Evolutionary conservation across 345 rosid species (phyloP), one percentile per base, ranked within the genome.

Genomic region (Barbarea vulgaris): DNA sequence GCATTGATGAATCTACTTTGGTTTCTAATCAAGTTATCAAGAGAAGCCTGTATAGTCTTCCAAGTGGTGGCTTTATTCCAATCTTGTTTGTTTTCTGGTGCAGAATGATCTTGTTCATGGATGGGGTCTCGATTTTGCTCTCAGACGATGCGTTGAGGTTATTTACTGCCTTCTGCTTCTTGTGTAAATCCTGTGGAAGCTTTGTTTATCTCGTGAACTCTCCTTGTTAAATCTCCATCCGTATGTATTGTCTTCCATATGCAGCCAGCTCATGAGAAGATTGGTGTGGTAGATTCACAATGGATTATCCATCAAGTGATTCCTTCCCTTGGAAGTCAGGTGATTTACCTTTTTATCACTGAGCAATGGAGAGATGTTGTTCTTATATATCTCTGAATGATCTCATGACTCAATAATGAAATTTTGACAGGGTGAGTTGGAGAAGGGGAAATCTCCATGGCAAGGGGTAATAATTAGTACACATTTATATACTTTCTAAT

Each of bases 71-170:
- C 9, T 36, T n/a, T 25, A 18, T 57, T 37, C 42, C 7, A 52
- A 37, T 31, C 57, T 36, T 66, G 64, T 39, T 51, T 67, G 50
- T 65, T 28, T 28, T 66, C 47, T 59, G 69, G 24, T 82, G 67
- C 85, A 95, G 99, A 95, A 95, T 78, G 98, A 95, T 78, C 86
- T 95, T 86, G 94, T 95, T 75, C 99, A 95, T 81, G 99, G 99
- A 72, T 95, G 99, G 99, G 99, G 99, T 73, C 87, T 95, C 46
- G 99, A 92, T 83, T 95, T 95, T 65, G 93, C 97, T 73, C 96
- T 95, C 60, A 82, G 99, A 74, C 87, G 89, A 86, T 92, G 99
- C 10, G 87, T 89, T 21, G 90, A 90, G 88, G 98, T 86, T 51
- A 67, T 81, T 76, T 44, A 60, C 70, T 39, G 0, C 48, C 73